Percentiles rank a stretch among this genome's conserved stretches.
Evolutionary conservation across 805 yeast species (phyloP).

Genomic region (Metschnikowia arizonensis): DNA sequence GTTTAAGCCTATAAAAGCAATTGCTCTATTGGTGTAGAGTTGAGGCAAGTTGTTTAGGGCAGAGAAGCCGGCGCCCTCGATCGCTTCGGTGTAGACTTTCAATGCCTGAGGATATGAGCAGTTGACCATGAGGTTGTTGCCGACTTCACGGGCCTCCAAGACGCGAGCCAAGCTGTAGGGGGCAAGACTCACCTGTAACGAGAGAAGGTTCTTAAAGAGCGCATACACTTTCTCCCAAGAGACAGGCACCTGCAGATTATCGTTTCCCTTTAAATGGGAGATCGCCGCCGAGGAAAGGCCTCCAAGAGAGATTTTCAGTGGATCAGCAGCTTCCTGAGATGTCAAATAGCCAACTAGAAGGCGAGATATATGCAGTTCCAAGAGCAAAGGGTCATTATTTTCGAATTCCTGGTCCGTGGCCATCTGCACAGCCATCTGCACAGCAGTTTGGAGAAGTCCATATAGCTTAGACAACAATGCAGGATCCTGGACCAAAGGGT

Average conservation of each 20-base stretch:
- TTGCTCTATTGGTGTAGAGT: slow-evolving; percentile 35
- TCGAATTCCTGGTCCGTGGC: background rate
- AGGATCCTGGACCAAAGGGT: slow-evolving; percentile 13
- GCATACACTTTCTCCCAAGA: slow-evolving; percentile 9
- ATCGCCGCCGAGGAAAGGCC: slow-evolving; percentile 9
- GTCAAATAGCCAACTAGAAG: slow-evolving; percentile 8
- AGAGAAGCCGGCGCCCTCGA: slow-evolving; percentile 20
- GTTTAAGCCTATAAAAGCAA: slow-evolving; percentile 39
- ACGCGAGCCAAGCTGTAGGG: slow-evolving; percentile 1
- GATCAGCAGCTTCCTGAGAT: slow-evolving; percentile 6
- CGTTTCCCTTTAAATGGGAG: slow-evolving; percentile 6
- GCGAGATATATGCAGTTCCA: slow-evolving; percentile 5
- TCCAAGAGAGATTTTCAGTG: slow-evolving; percentile 8
- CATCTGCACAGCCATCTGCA: slow-evolving; percentile 6
- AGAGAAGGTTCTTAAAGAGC: slow-evolving; percentile 9
- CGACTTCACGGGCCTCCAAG: slow-evolving; percentile 32
- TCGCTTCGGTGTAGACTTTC: slow-evolving; percentile 35
- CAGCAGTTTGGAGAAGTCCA: slow-evolving; percentile 16
- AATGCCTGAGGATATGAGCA: slow-evolving; percentile 39
- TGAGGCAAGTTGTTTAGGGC: slow-evolving; percentile 24
- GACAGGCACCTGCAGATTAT: background rate
- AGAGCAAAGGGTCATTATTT: background rate
- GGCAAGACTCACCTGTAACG: slow-evolving; percentile 3
- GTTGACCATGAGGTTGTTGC: slow-evolving; percentile 37
- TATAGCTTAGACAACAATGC: slow-evolving; percentile 19